Base-by-base conservation (phyloP, 768 basidiomycete genomes). In the Gymnopilus dilepis region DNA sequence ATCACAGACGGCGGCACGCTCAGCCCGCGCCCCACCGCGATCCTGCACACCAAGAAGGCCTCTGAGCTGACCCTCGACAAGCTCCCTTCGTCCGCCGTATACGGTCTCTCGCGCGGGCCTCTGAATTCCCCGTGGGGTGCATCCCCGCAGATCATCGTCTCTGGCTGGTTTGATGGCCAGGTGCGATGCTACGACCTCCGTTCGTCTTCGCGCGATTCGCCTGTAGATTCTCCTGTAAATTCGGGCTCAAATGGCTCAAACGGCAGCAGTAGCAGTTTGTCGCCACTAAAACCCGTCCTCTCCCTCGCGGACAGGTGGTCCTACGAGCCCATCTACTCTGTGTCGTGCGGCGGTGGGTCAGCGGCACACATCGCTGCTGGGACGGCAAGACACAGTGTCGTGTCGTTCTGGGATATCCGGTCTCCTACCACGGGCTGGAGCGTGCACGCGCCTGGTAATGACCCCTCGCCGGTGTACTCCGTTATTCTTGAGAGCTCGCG, bases 351-450 rank as follows among this genome's bases (percentile, higher is more conserved):
- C 28, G 92, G 92, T 6, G 91, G 91, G 0, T 80, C 79, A 15
- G 79, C 81, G 11, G 82, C 82, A 58, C 82, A 90, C 66, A 78
- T 95, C 48, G 86, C 90, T 4, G 91, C 91, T 2, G 93, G 93
- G 11, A 86, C 86, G 12, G 91, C 91, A 6, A 81, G 89, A 9
- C 89, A 94, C 69, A 84, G 88, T 60, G 84, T 93, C 21, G 84
- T 95, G 58, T 85, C 90, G 2, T 87, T 94, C 64, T 95, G 91
- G 90, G 93, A 95, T 70, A 80, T 92, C 30, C 86, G 92, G 8
- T 79, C 76, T 19, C 82, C 89, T 0, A 73, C 68, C 3, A 68
- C 53, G 26, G 92, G 93, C 3, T 92, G 90, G 88, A 91, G 89
- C 66, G 86, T 92, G 6, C 86, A 93, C 70, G 88, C 88, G 2